Base-by-base conservation (phyloP, 495 filamentous ascomycete species). In the Xylaria telfairii region DNA sequence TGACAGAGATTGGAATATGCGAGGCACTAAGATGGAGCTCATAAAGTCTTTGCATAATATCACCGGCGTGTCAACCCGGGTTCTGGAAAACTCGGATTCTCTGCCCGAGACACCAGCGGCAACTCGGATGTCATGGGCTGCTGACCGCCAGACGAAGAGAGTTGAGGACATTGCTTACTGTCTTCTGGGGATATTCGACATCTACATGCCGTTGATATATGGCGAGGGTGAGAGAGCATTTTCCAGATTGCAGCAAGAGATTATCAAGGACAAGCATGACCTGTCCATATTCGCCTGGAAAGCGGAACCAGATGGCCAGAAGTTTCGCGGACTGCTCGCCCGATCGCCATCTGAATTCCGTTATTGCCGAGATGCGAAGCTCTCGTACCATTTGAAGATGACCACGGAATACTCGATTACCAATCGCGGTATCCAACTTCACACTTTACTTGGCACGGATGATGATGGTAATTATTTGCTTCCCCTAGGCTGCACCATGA, bases 121-220 rank as follows among this genome's bases (percentile, higher is more conserved):
- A 6, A 67, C 42, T 46, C 65, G 68, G 7, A 81, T 82, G 80
- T 74, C 74, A 10, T 82, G 80, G 80, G 75, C 77, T 19, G 74
- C 80, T 9, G 69, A 62, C 28, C 64, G 80, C 34, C 41, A 67
- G 53, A 80, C 78, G n/a, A 79, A 68, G 3, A 53, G 76, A 24
- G 67, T 68, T 6, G 70, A 78, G 46, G 77, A 79, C 24, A 69
- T 63, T 9, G 77, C 77, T 19, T 79, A 79, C 34, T 76, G 60
- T 42, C 62, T 78, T 12, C 24, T 79, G 17, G 76, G 77, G 1
- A 72, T 79, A 17, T 75, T 75, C 24, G 72, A 74, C 30, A 69
- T 75, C 21, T 74, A 72, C 44, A 79, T 79, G 77, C 75, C 78
- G 15, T 65, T 78, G 10, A 70, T 74, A 15, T 79, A 78, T 28